phyloP scores from a whole-genome alignment of 768 basidiomycete species.

The Suillus hirtellus region DNA sequence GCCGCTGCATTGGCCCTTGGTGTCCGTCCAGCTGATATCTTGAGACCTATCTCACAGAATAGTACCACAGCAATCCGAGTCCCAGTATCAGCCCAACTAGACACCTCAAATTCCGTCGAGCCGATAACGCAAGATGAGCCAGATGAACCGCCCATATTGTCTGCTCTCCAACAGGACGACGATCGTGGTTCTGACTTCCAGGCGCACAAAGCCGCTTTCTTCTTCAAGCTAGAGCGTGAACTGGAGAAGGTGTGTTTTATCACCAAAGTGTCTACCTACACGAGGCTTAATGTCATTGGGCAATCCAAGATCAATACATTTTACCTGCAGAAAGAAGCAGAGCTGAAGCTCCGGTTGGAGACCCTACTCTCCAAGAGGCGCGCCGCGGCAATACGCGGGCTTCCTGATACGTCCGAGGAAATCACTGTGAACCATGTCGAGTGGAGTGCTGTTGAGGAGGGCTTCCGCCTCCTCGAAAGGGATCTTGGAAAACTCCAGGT shows the following conservation, averaged over 20 bases:
- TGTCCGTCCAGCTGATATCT: conserved; percentile 64
- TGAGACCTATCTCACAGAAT: conserved; percentile 30
- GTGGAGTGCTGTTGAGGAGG: conserved; percentile 96
- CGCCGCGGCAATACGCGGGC: conserved; percentile 70
- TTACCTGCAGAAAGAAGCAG: conserved; percentile 96
- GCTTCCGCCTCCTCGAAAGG: conserved; percentile 89
- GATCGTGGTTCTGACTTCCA: conserved; percentile 85
- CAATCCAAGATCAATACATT: conserved; percentile 87
- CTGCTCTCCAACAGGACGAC: conserved; percentile 62
- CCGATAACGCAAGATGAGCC: conserved; percentile 38
- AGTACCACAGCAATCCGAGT: conserved; percentile 30
- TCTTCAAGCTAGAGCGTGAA: conserved; percentile 97
- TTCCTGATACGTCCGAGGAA: conserved; percentile 67
- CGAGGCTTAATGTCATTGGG: conserved; percentile 9
- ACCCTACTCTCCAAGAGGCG: conserved; percentile 93
- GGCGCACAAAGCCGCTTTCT: conserved; percentile 96
- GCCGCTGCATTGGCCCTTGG: conserved; percentile 85
- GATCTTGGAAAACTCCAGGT: conserved; percentile 96
- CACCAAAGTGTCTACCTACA: conserved; percentile 5
- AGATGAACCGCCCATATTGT: conserved; percentile 57
- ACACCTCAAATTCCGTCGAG: conserved; percentile 14
- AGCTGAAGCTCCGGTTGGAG: conserved; percentile 87
- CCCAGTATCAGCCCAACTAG: conserved; percentile 29
- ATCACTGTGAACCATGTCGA: conserved; percentile 67
- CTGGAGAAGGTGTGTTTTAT: conserved; percentile 79